Percentiles rank a stretch among this genome's conserved stretches.
These are phyloP conservation scores for Styphnolobium japonicum DNA, from an alignment of 306 rosid genomes.

Conservation along the genomic window DNA sequence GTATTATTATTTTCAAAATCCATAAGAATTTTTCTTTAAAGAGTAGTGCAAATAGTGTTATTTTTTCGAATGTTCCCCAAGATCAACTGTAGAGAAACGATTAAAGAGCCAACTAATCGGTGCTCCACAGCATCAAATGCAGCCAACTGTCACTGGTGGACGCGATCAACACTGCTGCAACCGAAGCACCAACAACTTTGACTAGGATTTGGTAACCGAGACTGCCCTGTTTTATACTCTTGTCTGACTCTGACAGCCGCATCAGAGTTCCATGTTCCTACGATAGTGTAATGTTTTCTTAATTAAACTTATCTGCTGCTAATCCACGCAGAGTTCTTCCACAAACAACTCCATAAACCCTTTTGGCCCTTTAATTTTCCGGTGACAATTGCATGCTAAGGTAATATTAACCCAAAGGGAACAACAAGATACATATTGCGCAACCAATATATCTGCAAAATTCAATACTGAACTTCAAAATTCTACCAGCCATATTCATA, in stretches of 20 bases:
- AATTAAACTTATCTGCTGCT: background rate
- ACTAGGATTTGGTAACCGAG: background rate
- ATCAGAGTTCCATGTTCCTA: background rate
- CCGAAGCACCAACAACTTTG: conserved; percentile 17
- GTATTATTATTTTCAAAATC: background rate
- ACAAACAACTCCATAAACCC: background rate
- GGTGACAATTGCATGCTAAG: background rate
- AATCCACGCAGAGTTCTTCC: background rate
- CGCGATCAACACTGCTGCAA: background rate
- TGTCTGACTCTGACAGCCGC: background rate
- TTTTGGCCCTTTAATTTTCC: background rate
- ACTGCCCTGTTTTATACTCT: background rate
- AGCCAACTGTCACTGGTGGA: conserved; percentile 1
- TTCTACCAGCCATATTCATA: conserved; percentile 24
- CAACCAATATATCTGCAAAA: background rate
- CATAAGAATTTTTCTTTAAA: background rate
- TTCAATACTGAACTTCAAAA: conserved; percentile 18
- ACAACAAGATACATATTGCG: background rate
- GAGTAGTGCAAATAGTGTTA: background rate
- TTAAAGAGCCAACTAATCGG: background rate
- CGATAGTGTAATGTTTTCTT: background rate
- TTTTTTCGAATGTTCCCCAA: background rate
- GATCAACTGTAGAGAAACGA: background rate
- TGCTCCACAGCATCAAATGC: conserved; percentile 11
- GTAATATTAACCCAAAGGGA: background rate